Evolutionary conservation across 2,329 filamentous ascomycete species (phyloP).

Genomic region (Pseudogymnoascus sp.): DNA sequence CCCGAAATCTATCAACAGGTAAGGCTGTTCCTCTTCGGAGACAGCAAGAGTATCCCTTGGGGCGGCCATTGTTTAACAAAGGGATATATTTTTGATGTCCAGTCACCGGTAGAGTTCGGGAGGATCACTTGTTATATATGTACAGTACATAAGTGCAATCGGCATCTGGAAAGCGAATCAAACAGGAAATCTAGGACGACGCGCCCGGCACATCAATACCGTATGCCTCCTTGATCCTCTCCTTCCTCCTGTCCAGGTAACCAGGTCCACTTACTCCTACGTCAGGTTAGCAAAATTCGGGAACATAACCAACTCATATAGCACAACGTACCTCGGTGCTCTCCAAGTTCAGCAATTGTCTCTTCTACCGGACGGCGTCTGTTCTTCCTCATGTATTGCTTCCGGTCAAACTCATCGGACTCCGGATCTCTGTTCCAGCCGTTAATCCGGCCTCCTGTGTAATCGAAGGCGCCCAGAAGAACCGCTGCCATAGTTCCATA

Average conservation of each 20-base stretch:
- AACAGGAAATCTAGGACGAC: neutral
- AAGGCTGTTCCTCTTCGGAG: neutral
- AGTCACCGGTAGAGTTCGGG: neutral
- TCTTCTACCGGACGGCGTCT: slow-evolving; percentile 55
- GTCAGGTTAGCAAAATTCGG: slow-evolving; percentile 12
- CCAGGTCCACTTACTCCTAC: slow-evolving; percentile 59
- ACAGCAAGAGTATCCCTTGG: neutral
- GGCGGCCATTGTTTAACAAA: slow-evolving; percentile 7
- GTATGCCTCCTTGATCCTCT: slow-evolving; percentile 61
- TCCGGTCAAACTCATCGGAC: slow-evolving; percentile 55
- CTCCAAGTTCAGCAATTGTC: slow-evolving; percentile 57
- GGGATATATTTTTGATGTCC: slow-evolving; percentile 18
- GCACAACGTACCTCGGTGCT: slow-evolving; percentile 54
- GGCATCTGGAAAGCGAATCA: neutral
- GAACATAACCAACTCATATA: neutral
- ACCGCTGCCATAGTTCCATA: slow-evolving; percentile 50
- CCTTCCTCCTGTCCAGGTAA: slow-evolving; percentile 58
- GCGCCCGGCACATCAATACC: slow-evolving; percentile 51
- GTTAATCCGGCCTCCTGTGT: slow-evolving; percentile 48
- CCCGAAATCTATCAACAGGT: neutral
- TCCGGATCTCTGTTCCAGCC: slow-evolving; percentile 42
- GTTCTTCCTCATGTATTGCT: slow-evolving; percentile 53
- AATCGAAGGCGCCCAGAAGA: slow-evolving; percentile 51
- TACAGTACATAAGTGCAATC: slow-evolving; percentile 6
- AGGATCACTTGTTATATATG: slow-evolving; percentile 8